Percentiles rank a stretch among this genome's conserved stretches.
Conservation (phyloP, 1,284 basidiomycete genomes). For the Austroboletus novae-zelandiae region DNA sequence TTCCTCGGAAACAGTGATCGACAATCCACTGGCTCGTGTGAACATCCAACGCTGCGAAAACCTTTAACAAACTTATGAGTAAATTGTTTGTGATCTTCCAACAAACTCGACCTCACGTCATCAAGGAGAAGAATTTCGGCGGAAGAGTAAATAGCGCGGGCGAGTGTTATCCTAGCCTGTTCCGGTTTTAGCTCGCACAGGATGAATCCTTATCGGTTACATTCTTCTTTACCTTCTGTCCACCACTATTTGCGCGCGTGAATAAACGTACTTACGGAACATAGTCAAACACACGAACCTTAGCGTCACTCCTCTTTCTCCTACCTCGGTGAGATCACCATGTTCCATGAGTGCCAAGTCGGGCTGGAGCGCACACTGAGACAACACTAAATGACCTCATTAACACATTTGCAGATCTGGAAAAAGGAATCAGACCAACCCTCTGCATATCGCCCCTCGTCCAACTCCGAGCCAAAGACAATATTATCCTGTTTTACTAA, state of each 20-base stretch:
- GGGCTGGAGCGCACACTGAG: constrained; percentile 56
- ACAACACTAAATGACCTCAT: constrained; percentile 38
- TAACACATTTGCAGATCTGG: background rate
- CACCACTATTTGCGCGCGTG: constrained; percentile 1
- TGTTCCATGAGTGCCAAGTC: constrained; percentile 58
- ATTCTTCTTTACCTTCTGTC: constrained; percentile 9
- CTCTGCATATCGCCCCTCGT: constrained; percentile 9
- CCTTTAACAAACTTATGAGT: constrained; percentile 27
- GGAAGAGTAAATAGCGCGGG: constrained; percentile 40
- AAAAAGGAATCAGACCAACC: background rate
- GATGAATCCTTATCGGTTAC: too few relatives aligned
- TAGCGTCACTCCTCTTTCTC: constrained; percentile 31
- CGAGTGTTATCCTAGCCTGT: constrained; percentile 41
- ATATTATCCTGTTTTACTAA: constrained; percentile 7
- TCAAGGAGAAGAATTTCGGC: constrained; percentile 37
- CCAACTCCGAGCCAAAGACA: constrained; percentile 8
- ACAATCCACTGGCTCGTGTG: constrained; percentile 74
- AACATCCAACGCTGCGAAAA: constrained; percentile 38
- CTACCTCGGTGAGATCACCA: constrained; percentile 44
- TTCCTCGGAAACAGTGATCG: constrained; percentile 69
- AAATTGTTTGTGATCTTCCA: background rate
- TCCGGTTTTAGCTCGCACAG: background rate
- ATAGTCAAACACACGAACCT: constrained; percentile 10
- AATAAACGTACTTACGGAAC: background rate
- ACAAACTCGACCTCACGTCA: constrained; percentile 33